Evolutionary conservation across 805 yeast species (phyloP), one percentile per base, ranked within the genome.

Genomic region (Saccharomycodes ludwigii): DNA sequence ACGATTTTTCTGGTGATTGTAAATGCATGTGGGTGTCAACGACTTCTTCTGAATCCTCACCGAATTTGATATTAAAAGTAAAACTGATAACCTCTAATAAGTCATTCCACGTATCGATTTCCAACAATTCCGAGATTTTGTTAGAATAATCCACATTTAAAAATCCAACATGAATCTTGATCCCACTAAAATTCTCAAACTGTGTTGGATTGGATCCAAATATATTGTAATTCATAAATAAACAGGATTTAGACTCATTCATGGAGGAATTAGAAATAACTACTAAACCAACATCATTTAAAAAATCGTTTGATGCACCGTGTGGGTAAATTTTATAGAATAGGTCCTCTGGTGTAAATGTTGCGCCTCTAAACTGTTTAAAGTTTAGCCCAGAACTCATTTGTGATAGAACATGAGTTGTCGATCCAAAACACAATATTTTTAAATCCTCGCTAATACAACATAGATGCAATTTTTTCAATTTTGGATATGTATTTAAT

Each of bases 81-180:
- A 44, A 50, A 27, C 55, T 47, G 7, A 54, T 17, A 1, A 49
- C 40, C 31, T 56, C 61, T 19, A 56, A 30, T 7, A 52, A 19
- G 15, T 40, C 39, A 11, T 30, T 33, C 54, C 56, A 54, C 3
- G 44, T 29, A 21, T 44, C 42, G 2, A 54, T 42, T 35, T 56
- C 61, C 1, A 48, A 41, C 5, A 54, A 34, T 32, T 55, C 59
- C 13, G 40, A 34, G 1, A 52, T 41, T 16, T 33, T 31, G 7
- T 54, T 52, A 31, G 48, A 45, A 26, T 52, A 48, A 32, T 50
- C 59, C 9, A 40, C 40, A 34, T 56, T 51, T 22, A 49, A 35
- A 29, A 42, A 56, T 2, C 61, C 61, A 1, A 56, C 44, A 34
- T 49, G 53, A 5, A 54, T 34, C 29, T 53, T 56, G 2, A 53